Percentiles rank a stretch among this genome's conserved stretches.
Evolutionary conservation across 768 basidiomycete species (phyloP).

Genomic region (Termitomyces sp.): DNA sequence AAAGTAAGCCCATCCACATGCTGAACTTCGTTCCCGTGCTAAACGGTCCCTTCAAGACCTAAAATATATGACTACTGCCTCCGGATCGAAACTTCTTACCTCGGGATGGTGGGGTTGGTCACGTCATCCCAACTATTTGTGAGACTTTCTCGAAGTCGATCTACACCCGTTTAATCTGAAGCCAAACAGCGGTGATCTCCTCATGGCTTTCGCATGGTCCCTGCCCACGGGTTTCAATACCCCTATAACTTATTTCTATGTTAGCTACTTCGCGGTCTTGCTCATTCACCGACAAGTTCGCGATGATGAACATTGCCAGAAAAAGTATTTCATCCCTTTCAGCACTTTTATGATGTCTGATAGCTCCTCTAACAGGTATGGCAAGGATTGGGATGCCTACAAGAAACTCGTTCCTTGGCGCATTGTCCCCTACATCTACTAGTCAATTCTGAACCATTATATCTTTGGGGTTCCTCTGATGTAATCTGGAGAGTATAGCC

Average conservation of each 20-base stretch:
- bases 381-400: constrained; percentile 91
- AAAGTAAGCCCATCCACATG: constrained; percentile 49
- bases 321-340: constrained; percentile 54
- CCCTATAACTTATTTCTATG: constrained; percentile 95
- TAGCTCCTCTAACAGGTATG: constrained; percentile 56
- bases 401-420: constrained; percentile 79
- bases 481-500: neutral
- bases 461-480: neutral
- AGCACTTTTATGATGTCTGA: neutral
- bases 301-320: constrained; percentile 87
- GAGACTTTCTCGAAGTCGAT: constrained; percentile 16
- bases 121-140: constrained; percentile 91
- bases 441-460: neutral
- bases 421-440: constrained; percentile 84
- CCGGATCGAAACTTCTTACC: constrained; percentile 85
- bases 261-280: constrained; percentile 81
- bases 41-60: constrained; percentile 7
- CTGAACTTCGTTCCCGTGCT: neutral
- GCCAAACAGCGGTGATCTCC: constrained; percentile 26
- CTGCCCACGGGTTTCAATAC: constrained; percentile 88
- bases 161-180: neutral
- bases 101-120: constrained; percentile 98
- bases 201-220: constrained; percentile 92
- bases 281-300: constrained; percentile 86
- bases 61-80: constrained; percentile 43